A percentile compares a stretch with the other conserved stretches of the same genome.
These are phyloP conservation scores for Keqinozyma sinolaborantium DNA, from an alignment of 1,139 yeast species.

Conservation along the genomic window DNA sequence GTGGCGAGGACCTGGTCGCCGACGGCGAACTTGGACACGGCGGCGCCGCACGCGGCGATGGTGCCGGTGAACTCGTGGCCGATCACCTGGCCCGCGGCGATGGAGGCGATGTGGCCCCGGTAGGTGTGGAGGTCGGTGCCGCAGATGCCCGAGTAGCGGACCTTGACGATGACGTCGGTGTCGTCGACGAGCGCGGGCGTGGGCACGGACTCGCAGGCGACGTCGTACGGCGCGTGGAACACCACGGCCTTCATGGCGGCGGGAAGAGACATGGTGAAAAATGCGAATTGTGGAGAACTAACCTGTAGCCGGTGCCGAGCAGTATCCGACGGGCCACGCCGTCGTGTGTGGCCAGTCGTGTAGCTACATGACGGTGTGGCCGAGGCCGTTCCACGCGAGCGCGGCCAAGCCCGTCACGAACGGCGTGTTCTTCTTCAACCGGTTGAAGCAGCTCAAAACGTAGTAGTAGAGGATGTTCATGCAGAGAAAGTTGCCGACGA, in stretches of 20 bases:
- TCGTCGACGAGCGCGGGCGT: slow-evolving; percentile 38
- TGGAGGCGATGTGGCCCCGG: slow-evolving; percentile 49
- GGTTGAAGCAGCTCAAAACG: slow-evolving; percentile 4
- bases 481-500: slow-evolving; percentile 28
- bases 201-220: slow-evolving; percentile 40
- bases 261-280: slow-evolving; percentile 10
- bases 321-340: too few relatives aligned
- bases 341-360: too few relatives aligned
- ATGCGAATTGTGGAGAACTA: slow-evolving; percentile 1
- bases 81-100: slow-evolving; percentile 36
- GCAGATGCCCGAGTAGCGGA: slow-evolving; percentile 53
- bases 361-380: neutral
- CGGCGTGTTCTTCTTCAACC: slow-evolving; percentile 1
- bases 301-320: too few relatives aligned
- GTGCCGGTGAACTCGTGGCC: slow-evolving; percentile 53
- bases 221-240: slow-evolving; percentile 46
- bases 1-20: slow-evolving; percentile 50
- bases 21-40: slow-evolving; percentile 26
- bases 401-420: slow-evolving; percentile 2
- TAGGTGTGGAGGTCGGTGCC: slow-evolving; percentile 63
- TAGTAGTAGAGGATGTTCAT: slow-evolving; percentile 20
- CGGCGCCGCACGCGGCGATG: slow-evolving; percentile 34
- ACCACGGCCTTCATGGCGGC: slow-evolving; percentile 53
- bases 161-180: slow-evolving; percentile 50
- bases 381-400: slow-evolving; percentile 4